phyloP scores from a whole-genome alignment of 306 rosid genomes.

The Echinosophora koreensis region DNA sequence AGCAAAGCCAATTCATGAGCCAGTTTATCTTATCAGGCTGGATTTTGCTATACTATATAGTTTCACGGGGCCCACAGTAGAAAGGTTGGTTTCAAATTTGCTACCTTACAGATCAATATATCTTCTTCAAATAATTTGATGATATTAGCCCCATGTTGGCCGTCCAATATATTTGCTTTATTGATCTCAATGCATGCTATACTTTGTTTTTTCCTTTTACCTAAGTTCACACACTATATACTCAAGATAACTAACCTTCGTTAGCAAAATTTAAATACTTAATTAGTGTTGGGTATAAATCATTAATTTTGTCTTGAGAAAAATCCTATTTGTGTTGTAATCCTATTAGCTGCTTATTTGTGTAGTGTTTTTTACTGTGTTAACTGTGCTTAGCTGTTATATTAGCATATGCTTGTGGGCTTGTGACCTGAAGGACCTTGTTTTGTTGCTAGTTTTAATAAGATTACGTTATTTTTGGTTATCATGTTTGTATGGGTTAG shows the following conservation, averaged over 20 bases:
- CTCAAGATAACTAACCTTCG: background rate
- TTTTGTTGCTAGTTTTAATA: too few relatives aligned
- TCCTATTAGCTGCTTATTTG: too few relatives aligned
- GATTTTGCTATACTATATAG: constrained; percentile 41
- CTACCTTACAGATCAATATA: background rate
- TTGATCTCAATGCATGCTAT: background rate
- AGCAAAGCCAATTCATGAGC: constrained; percentile 31
- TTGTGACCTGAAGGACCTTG: too few relatives aligned
- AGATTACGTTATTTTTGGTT: too few relatives aligned
- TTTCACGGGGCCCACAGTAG: constrained; percentile 31
- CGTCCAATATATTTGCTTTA: background rate
- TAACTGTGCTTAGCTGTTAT: too few relatives aligned
- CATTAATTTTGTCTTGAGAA: too few relatives aligned
- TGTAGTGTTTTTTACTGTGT: too few relatives aligned
- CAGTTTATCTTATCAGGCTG: constrained; percentile 32
- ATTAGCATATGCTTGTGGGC: too few relatives aligned
- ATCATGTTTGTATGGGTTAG: too few relatives aligned
- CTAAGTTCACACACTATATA: too few relatives aligned
- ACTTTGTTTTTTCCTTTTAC: background rate
- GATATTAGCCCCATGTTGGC: constrained; percentile 5
- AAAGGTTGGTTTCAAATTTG: constrained; percentile 20
- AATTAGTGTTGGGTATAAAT: too few relatives aligned
- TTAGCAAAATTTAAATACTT: background rate
- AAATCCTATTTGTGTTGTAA: too few relatives aligned
- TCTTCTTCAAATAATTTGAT: constrained; percentile 1